phyloP scores from a whole-genome alignment of 2,329 filamentous ascomycete species.

The Chaetoscypha palmicola region DNA sequence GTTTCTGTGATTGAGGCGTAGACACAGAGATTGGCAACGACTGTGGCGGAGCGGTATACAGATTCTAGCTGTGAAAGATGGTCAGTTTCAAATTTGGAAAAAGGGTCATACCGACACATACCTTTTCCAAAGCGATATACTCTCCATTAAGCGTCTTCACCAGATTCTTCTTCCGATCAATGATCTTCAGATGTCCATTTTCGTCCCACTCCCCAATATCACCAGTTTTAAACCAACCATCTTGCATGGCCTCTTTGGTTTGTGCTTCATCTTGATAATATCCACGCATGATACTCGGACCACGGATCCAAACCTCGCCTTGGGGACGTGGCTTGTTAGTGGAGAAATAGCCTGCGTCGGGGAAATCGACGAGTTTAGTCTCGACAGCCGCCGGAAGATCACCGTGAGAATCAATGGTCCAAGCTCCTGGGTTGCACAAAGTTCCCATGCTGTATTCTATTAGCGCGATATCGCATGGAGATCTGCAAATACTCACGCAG shows the following conservation, averaged over 20 bases:
- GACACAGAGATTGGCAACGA: slow-evolving; percentile 79
- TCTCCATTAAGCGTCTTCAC: slow-evolving; percentile 93
- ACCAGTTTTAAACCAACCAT: slow-evolving; percentile 84
- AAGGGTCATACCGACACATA: slow-evolving; percentile 17
- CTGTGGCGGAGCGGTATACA: slow-evolving; percentile 69
- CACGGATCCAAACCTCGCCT: slow-evolving; percentile 86
- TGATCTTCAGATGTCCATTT: slow-evolving; percentile 66
- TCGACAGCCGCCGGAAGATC: slow-evolving; percentile 70
- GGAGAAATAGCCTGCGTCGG: slow-evolving; percentile 72
- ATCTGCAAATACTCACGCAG: slow-evolving; percentile 39
- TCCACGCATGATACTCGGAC: slow-evolving; percentile 61
- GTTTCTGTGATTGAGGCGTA: slow-evolving; percentile 68
- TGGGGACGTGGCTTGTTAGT: slow-evolving; percentile 59
- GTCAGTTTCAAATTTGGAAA: background rate
- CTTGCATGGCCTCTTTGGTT: slow-evolving; percentile 63
- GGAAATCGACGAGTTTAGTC: slow-evolving; percentile 81
- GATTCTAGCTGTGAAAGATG: slow-evolving; percentile 59
- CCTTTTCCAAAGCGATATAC: slow-evolving; percentile 91
- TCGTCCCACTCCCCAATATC: slow-evolving; percentile 74
- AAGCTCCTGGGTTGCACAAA: slow-evolving; percentile 73
- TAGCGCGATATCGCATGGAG: slow-evolving; percentile 58
- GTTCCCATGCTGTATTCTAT: slow-evolving; percentile 67
- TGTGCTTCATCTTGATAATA: slow-evolving; percentile 84
- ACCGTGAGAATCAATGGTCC: slow-evolving; percentile 68
- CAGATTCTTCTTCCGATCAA: slow-evolving; percentile 85